Conservation (phyloP, 2,329 filamentous ascomycete species). For the Graphiopsis chlorocephala region DNA sequence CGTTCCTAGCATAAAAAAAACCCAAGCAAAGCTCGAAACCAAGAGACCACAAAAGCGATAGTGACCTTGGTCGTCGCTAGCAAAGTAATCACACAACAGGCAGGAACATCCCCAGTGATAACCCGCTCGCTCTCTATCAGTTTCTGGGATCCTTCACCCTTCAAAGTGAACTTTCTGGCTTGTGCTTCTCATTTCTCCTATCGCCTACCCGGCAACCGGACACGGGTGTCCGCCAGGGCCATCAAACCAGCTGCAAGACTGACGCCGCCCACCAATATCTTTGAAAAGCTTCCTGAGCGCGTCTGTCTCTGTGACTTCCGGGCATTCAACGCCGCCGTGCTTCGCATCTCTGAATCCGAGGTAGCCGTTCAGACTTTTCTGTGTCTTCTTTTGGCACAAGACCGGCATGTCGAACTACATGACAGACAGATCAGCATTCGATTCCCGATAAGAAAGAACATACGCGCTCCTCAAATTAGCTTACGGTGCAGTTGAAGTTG, state of each 20-base stretch:
- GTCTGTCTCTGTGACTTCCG: not conserved
- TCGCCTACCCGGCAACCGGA: no score
- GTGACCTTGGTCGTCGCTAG: not conserved
- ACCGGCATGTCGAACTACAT: not conserved
- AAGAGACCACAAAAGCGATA: not conserved
- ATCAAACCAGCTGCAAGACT: not conserved
- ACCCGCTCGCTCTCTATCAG: not conserved
- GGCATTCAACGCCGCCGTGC: not conserved
- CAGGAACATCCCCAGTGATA: not conserved
- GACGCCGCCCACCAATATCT: not conserved
- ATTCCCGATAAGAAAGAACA: not conserved
- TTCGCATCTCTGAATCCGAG: not conserved
- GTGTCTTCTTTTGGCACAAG: not conserved
- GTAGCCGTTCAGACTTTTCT: not conserved
- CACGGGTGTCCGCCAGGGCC: not conserved
- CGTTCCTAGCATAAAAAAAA: no score
- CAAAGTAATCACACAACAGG: not conserved
- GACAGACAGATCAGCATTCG: not conserved
- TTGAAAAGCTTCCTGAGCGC: not conserved
- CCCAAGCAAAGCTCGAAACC: not conserved
- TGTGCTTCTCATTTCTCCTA: not conserved
- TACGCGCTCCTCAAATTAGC: not conserved
- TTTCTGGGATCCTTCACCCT: not conserved
- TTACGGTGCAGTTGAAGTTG: not conserved
- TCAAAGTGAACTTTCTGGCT: not conserved